Evolutionary conservation across 768 basidiomycete genomes (phyloP).

Genomic region (Collybia sp.): DNA sequence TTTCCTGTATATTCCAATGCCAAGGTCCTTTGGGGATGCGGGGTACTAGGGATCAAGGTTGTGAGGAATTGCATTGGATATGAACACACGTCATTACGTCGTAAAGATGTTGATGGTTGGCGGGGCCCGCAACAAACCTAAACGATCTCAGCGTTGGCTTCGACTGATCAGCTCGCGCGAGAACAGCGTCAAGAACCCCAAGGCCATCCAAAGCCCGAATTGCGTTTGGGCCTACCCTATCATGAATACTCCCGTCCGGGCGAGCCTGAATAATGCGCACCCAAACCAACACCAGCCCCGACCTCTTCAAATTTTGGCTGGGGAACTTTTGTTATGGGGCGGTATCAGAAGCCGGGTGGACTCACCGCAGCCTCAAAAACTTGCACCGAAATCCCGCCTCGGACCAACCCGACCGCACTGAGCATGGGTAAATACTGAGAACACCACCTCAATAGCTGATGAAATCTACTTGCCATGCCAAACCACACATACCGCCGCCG

Average conservation of each 20-base stretch:
- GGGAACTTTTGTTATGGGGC: neutral
- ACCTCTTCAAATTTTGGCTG: conserved; percentile 47
- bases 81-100: conserved; percentile 28
- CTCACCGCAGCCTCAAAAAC: conserved; percentile 50
- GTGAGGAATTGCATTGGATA: neutral
- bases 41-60: conserved; percentile 24
- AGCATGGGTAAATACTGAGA: no score
- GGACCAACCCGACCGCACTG: conserved; percentile 37
- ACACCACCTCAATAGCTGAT: no score
- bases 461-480: conserved; percentile 28
- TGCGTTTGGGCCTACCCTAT: conserved; percentile 41
- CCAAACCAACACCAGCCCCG: conserved; percentile 51
- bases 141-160: conserved; percentile 20
- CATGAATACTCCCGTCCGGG: neutral
- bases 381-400: conserved; percentile 38
- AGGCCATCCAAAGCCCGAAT: conserved; percentile 38
- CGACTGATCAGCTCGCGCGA: conserved; percentile 29
- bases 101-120: conserved; percentile 37
- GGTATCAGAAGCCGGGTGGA: conserved; percentile 1
- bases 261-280: conserved; percentile 16
- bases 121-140: conserved; percentile 35
- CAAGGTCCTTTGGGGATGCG: conserved; percentile 24
- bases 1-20: conserved; percentile 40
- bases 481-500: conserved; percentile 52
- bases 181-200: conserved; percentile 37